Conservation (phyloP, 2,329 filamentous ascomycete species). For the Lanzia echinophila region DNA sequence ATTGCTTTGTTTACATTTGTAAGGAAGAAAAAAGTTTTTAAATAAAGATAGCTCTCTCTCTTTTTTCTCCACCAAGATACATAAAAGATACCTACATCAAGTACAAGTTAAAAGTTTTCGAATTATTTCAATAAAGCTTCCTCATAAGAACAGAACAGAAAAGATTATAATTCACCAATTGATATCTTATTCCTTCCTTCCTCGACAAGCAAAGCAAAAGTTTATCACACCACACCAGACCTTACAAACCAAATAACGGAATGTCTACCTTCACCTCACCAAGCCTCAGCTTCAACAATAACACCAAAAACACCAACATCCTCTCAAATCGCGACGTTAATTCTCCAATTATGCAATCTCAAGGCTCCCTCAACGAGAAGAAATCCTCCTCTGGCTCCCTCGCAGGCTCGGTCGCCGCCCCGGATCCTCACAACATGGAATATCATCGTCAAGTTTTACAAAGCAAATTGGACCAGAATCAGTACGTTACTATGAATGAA, state of each 20-base stretch:
- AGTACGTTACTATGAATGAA: too few species aligned
- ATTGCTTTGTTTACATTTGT: too few species aligned
- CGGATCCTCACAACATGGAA: constrained; percentile 59
- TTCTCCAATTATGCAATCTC: constrained; percentile 36
- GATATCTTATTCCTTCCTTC: too few species aligned
- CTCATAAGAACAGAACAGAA: too few species aligned
- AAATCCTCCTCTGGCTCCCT: neutral
- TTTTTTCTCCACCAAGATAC: neutral
- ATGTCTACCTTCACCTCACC: neutral
- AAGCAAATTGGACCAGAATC: constrained; percentile 60
- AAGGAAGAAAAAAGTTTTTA: too few species aligned
- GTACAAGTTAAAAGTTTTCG: too few species aligned
- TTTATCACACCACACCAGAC: too few species aligned
- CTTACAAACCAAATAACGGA: neutral
- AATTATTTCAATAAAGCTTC: too few species aligned
- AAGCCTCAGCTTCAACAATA: constrained; percentile 2
- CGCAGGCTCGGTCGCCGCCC: constrained; percentile 5
- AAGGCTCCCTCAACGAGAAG: constrained; percentile 13
- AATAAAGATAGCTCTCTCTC: too few species aligned
- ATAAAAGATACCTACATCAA: neutral
- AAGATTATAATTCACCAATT: too few species aligned
- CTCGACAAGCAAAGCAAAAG: too few species aligned
- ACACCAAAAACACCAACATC: too few species aligned
- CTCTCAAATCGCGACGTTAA: constrained; percentile 64
- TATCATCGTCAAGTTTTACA: constrained; percentile 72